Conservation (phyloP, 75 land plant genomes). For the Pinus tabuliformis region DNA sequence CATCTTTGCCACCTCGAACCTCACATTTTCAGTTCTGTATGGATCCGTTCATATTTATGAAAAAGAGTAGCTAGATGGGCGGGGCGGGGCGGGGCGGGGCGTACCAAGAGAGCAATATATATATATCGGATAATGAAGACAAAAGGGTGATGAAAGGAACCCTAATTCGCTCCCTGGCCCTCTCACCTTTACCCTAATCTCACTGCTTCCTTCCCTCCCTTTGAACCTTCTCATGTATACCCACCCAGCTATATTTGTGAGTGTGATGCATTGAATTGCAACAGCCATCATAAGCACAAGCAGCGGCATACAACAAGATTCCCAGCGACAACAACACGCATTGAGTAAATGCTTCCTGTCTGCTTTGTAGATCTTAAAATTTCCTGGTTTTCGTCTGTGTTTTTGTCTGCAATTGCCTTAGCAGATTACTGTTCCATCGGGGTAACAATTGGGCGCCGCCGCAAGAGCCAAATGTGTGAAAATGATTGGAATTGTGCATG, state of each 20-base stretch:
- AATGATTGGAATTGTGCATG: not conserved
- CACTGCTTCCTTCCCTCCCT: not conserved
- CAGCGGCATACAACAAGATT: not conserved
- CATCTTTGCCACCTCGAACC: no score
- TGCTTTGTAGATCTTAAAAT: not conserved
- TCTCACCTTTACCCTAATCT: not conserved
- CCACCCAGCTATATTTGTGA: not conserved
- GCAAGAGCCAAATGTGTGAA: not conserved
- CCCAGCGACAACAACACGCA: not conserved
- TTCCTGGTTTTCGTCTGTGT: not conserved
- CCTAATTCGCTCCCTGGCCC: constrained; percentile 8
- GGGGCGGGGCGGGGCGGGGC: no score
- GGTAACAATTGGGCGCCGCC: not conserved
- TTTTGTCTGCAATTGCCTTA: no score
- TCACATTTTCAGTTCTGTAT: no score
- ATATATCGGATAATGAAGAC: constrained; percentile 1
- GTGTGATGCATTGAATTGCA: not conserved
- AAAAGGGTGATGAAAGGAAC: constrained; percentile 10
- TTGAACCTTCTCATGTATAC: not conserved
- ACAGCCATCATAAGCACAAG: not conserved
- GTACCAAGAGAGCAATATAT: not conserved
- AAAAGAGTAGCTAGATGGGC: no score
- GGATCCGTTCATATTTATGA: not conserved
- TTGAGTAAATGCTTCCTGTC: not conserved
- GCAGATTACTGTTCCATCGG: not conserved